A percentile compares a stretch with the other conserved stretches of the same genome.
phyloP scores from a whole-genome alignment of 257 asterid genomes.

The Solanum paucissectum region DNA sequence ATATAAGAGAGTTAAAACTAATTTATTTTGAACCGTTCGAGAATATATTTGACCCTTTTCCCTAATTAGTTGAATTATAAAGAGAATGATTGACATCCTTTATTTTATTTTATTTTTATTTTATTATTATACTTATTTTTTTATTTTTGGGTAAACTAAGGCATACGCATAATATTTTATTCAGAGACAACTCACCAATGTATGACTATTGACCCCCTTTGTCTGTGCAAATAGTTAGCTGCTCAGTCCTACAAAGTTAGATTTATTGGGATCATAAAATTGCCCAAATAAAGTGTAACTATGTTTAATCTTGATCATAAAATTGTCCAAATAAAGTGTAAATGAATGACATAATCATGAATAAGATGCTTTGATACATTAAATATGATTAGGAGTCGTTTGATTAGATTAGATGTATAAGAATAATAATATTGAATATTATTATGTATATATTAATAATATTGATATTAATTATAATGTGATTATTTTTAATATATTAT shows the following conservation, averaged over 20 bases:
- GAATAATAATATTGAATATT: too few species aligned
- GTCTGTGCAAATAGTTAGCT: neutral
- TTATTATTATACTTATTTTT: neutral
- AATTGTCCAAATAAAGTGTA: neutral
- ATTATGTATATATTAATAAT: too few species aligned
- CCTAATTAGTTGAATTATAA: neutral
- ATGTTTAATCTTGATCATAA: neutral
- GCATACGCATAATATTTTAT: neutral
- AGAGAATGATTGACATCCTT: neutral
- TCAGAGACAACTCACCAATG: neutral
- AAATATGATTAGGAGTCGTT: neutral
- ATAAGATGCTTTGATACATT: neutral
- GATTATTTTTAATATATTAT: too few species aligned
- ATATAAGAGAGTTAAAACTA: too few species aligned
- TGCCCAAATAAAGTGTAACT: neutral
- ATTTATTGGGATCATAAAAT: neutral
- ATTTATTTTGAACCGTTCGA: too few species aligned
- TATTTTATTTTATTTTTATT: neutral
- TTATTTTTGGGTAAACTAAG: neutral
- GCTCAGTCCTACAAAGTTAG: neutral
- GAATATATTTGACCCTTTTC: too few species aligned
- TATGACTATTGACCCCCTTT: neutral
- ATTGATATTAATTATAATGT: neutral
- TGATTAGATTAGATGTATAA: neutral
- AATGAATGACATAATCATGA: neutral